Evolutionary conservation across 805 yeast species (phyloP), one percentile per base, ranked within the genome.

Genomic region (Teunomyces atbi): DNA sequence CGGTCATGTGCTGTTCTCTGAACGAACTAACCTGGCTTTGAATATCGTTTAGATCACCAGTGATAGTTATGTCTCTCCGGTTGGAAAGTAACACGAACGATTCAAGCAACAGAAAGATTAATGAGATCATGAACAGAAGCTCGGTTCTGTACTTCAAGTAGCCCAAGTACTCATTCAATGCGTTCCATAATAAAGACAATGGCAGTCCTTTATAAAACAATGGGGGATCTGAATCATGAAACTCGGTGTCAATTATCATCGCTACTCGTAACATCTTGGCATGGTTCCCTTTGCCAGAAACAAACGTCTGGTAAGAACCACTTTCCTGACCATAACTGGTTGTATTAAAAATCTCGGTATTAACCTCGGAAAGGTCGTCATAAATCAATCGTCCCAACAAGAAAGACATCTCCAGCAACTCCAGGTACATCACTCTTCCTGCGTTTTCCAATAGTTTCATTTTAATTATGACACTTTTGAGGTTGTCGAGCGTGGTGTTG

Each of bases 31-130:
- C 83, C 54, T 86, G 88, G 59, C 77, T 86, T 57, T 80, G 83
- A 26, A 73, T 64, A 5, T 64, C 66, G 46, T 81, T 88, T 47
- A 78, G 76, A 5, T 74, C 69, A 51, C 72, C 83, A 47, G 75
- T 65, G 42, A 78, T 84, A 57, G 75, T 78, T 33, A 81, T 83
- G 49, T 78, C 78, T 54, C 88, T 80, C 58, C 88, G 95, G 58
- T 90, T 90, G 67, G 96, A 90, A 13, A 94, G 94, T 42, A 92
- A 96, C 96, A 94, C 89, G 47, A 94, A 72, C 0, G 96, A 83
- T 62, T 92, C 99, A 50, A 92, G 89, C 49, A 90, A 65, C 0
- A 98, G 97, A 18, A 92, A 71, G 20, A 91, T 66, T 0, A 88
- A 84, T 1, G 96, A 84, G 0, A 96, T 90, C 38, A 89, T 79